Evolutionary conservation across 345 rosid genomes (phyloP), one percentile per base, ranked within the genome.

Genomic region (Lepidium aucheri): DNA sequence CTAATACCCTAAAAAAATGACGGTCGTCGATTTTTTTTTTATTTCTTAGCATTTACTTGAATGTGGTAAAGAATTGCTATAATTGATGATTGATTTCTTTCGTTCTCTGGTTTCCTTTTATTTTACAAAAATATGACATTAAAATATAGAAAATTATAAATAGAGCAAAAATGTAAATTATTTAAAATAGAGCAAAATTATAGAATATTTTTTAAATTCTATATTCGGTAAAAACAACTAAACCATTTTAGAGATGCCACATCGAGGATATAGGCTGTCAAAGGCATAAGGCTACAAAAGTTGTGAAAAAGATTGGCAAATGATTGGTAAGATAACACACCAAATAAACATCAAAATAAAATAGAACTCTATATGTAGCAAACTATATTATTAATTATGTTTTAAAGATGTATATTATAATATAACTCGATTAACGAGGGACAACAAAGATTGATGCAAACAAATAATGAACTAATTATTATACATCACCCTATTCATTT

Each of bases 231-330:
- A 28, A 2, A 8, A 44, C 22, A 70, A 60, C 43, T 13, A 70
- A 52, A 42, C 67, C 34, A 22, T 32, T 41, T 51, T 34, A 61
- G 33, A 35, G 42, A 70, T 63, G 18, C 47, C 39, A 50, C 40
- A 63, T 54, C 75, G 64, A 71, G 26, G 69, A 8, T 45, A 35
- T 71, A 63, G 65, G 70, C 76, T 72, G 60, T 64, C 76, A 64
- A 35, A n/a, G 32, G 45, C 65, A 72, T 30, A 62, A 70, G 24
- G 17, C 33, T 35, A 0, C 56, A 54, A 72, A 72, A 72, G 71
- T 72, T 41, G 42, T 51, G 61, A 51, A 62, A 70, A 46, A 54
- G 52, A 54, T 45, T 63, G 51, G 42, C 59, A 63, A 63, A 40
- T 49, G 66, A 63, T 63, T 63, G 57, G 63, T 63, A 39, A 39